Conservation (phyloP, 805 yeast genomes). For the Zygosaccharomyces bailii region DNA sequence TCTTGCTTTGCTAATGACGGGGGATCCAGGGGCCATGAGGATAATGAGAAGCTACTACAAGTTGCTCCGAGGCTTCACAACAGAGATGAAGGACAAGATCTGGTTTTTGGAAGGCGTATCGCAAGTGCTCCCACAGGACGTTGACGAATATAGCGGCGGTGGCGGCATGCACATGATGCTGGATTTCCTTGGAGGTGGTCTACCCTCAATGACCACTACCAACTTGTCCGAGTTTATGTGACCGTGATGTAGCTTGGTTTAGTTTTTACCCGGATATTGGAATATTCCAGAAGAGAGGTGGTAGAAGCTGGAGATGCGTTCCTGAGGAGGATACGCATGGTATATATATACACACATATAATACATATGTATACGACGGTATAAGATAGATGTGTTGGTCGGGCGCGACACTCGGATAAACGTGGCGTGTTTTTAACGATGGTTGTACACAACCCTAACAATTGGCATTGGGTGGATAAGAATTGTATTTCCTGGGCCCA, state of each 20-base stretch:
- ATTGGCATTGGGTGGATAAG: constrained; percentile 99
- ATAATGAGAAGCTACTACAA: constrained; percentile 88
- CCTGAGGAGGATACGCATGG: neutral
- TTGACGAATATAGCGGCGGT: constrained; percentile 85
- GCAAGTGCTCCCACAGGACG: constrained; percentile 84
- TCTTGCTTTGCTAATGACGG: constrained; percentile 70
- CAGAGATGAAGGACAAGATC: constrained; percentile 82
- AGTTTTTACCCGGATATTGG: constrained; percentile 4
- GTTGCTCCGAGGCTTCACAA: constrained; percentile 72
- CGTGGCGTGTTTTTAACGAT: constrained; percentile 38
- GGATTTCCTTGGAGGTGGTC: constrained; percentile 74
- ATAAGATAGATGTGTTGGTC: neutral
- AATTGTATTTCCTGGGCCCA: constrained; percentile 92
- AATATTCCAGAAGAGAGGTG: constrained; percentile 8
- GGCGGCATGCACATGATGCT: constrained; percentile 93
- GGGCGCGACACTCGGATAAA: neutral
- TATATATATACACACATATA: neutral
- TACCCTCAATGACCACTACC: constrained; percentile 47
- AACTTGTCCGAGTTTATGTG: constrained; percentile 34
- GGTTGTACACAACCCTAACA: constrained; percentile 96
- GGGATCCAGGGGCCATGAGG: constrained; percentile 84
- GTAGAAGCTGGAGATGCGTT: constrained; percentile 5
- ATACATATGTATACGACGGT: neutral
- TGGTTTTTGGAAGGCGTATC: constrained; percentile 95
- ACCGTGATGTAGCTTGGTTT: constrained; percentile 9